Conservation (phyloP, 306 rosid species). For the Quercus glauca region DNA sequence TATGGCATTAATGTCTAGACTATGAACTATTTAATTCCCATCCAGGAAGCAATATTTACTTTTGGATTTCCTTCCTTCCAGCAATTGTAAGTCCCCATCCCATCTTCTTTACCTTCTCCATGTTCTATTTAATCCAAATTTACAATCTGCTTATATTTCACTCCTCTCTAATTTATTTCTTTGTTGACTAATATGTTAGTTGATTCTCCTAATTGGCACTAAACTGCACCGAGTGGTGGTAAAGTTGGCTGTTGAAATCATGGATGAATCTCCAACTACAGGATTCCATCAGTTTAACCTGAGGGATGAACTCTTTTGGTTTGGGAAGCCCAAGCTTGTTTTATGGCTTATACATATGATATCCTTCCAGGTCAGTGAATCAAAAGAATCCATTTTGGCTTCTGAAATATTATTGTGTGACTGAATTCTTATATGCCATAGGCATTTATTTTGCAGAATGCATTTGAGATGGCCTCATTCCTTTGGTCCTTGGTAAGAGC, state of each 20-base stretch:
- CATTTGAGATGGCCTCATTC: conserved; percentile 93
- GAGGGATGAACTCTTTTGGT: conserved; percentile 92
- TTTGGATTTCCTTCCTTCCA: conserved; percentile 93
- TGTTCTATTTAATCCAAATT: neutral
- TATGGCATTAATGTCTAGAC: conserved; percentile 7
- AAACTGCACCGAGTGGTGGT: conserved; percentile 85
- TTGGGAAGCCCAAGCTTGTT: conserved; percentile 78
- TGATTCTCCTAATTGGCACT: conserved; percentile 79
- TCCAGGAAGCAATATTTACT: conserved; percentile 86
- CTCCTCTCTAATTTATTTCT: neutral
- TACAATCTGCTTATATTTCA: neutral
- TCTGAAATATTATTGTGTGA: neutral
- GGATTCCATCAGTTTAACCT: conserved; percentile 49
- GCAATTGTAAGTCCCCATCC: conserved; percentile 61
- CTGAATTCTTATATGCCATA: neutral
- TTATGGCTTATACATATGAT: conserved; percentile 67
- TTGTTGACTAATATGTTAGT: conserved; percentile 34
- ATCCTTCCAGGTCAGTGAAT: conserved; percentile 65
- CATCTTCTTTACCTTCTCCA: neutral
- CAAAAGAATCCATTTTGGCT: neutral
- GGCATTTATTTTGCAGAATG: conserved; percentile 59
- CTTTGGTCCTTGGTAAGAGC: conserved; percentile 90
- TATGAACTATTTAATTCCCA: conserved; percentile 24
- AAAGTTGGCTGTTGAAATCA: conserved; percentile 78
- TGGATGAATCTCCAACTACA: conserved; percentile 38